Base-by-base conservation (phyloP, 176 grass and related monocot species). In the Otatea glauca region DNA sequence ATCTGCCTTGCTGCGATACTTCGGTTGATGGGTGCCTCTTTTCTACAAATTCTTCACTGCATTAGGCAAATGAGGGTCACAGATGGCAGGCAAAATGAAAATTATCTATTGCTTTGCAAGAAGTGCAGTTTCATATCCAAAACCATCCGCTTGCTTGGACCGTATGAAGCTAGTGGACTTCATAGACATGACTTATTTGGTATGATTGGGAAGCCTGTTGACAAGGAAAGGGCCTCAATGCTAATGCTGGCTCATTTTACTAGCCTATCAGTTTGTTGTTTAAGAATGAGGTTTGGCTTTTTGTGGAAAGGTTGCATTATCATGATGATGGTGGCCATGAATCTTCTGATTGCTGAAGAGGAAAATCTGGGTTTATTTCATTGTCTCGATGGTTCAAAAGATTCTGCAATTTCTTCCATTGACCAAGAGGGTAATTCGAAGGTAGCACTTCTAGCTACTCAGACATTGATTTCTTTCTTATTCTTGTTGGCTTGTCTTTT, bases 231-330 rank as follows among this genome's bases (percentile, higher is more conserved):
- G 25, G 50, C 76, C 0, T 49, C 78, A 37, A 16, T 76, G 29
- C 11, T 74, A 74, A 84, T 94, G 88, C 44, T 94, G 48, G 43
- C 65, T 62, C 92, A 92, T 90, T 90, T 92, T 88, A 85, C 85
- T 68, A 94, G 49, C 43, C 47, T 94, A 13, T 73, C 65, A 38
- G 4, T 68, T 43, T 86, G 16, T 60, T 90, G 88, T 92, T 76
- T 88, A n/a, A 76, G 78, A n/a, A 77, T 63, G 53, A 86, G 73
- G 34, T 50, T 92, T 90, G 82, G 59, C 29, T 86, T 92, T 77
- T 23, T 94, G 17, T 92, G 74, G 88, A 92, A 81, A 43, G 65
- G 85, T 18, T 92, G 92, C 65, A 88, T 90, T 90, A 45, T 90
- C 47, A 88, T 94, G 88, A 90, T 94, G 68, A 92, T 90, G 59